Evolutionary conservation across 306 rosid genomes (phyloP).

Genomic region (Purshia tridentata): DNA sequence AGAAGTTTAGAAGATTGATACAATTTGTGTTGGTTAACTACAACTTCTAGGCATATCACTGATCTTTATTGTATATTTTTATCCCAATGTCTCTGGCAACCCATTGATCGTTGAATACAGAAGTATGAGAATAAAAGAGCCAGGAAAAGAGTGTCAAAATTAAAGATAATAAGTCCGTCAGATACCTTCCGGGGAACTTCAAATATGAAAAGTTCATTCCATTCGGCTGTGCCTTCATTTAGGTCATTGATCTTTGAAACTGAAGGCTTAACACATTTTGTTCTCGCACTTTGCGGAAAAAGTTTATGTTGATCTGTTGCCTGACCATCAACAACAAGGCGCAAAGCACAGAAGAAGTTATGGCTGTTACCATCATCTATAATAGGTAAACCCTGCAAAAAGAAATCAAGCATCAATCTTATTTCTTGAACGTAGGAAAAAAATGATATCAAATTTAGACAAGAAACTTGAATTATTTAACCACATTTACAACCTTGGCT

Average conservation of each 20-base stretch:
- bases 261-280: slow-evolving; percentile 85
- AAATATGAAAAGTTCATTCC: slow-evolving; percentile 96
- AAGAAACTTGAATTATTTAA: slow-evolving; percentile 20
- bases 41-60: neutral
- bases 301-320: slow-evolving; percentile 90
- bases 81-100: neutral
- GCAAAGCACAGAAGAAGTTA: slow-evolving; percentile 94
- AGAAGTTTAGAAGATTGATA: neutral
- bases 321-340: slow-evolving; percentile 77
- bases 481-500: slow-evolving; percentile 69
- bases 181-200: slow-evolving; percentile 87
- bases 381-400: slow-evolving; percentile 73
- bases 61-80: neutral
- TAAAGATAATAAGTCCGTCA: slow-evolving; percentile 3
- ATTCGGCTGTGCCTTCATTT: slow-evolving; percentile 69
- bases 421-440: neutral
- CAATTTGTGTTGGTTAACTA: neutral
- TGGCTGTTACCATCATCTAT: slow-evolving; percentile 90
- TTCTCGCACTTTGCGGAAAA: slow-evolving; percentile 99
- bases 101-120: neutral
- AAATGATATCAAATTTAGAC: neutral
- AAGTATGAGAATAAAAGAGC: neutral
- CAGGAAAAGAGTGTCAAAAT: neutral
- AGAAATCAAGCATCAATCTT: slow-evolving; percentile 20
- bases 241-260: slow-evolving; percentile 38